phyloP scores from a whole-genome alignment of 371 early-diverging fungal genomes.

The Mucor ambiguus region DNA sequence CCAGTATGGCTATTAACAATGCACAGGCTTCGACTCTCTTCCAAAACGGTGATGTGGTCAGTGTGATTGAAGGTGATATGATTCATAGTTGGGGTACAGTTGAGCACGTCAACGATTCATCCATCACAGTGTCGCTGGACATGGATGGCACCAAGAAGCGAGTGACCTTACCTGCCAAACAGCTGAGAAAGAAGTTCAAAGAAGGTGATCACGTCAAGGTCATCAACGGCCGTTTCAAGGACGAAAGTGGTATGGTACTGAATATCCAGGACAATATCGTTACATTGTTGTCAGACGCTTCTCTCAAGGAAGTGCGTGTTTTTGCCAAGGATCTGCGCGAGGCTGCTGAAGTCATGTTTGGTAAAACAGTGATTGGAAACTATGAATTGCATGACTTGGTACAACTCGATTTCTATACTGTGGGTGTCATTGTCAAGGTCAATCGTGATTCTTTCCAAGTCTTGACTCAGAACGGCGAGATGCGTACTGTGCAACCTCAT shows the following conservation, averaged over 20 bases:
- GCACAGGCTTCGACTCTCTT: slow-evolving; percentile 55
- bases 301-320: slow-evolving; percentile 74
- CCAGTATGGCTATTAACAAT: slow-evolving; percentile 47
- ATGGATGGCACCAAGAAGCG: slow-evolving; percentile 56
- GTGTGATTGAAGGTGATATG: slow-evolving; percentile 90
- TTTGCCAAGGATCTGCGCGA: slow-evolving; percentile 89
- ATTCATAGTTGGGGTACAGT: slow-evolving; percentile 84
- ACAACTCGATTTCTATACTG: slow-evolving; percentile 69
- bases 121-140: slow-evolving; percentile 62
- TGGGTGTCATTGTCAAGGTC: slow-evolving; percentile 87
- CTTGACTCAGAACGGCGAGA: slow-evolving; percentile 79
- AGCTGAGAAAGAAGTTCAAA: slow-evolving; percentile 85
- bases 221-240: slow-evolving; percentile 85
- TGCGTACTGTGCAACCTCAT: slow-evolving; percentile 69
- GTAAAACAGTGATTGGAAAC: slow-evolving; percentile 54
- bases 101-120: slow-evolving; percentile 63
- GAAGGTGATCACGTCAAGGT: slow-evolving; percentile 95
- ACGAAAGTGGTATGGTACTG: slow-evolving; percentile 89
- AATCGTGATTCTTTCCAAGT: slow-evolving; percentile 78
- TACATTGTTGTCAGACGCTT: slow-evolving; percentile 81
- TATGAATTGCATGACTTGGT: slow-evolving; percentile 90
- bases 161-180: slow-evolving; percentile 54
- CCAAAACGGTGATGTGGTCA: slow-evolving; percentile 87
- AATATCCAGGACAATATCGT: slow-evolving; percentile 77
- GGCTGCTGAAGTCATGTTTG: slow-evolving; percentile 58